Evolutionary conservation across 352 stramenopile genomes (phyloP).

Genomic region (Phytophthora cryptogea): DNA sequence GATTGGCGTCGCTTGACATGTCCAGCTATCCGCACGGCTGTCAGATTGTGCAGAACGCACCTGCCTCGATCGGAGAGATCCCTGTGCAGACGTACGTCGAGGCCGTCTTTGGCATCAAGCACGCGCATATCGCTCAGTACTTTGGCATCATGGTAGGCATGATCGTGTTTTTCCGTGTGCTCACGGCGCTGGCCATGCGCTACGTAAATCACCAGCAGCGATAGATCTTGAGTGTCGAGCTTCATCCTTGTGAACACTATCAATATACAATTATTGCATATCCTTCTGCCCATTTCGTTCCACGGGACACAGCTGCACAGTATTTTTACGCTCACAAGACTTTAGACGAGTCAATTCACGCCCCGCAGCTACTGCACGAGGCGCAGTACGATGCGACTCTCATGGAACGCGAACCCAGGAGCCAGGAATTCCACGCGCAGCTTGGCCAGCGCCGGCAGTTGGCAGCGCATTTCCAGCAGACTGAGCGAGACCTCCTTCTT

Average conservation of each 20-base stretch:
- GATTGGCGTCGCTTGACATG: constrained; percentile 17
- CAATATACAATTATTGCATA: constrained; percentile 12
- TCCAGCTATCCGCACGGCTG: constrained; percentile 33
- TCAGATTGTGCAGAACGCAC: constrained; percentile 39
- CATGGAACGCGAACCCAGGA: constrained; percentile 47
- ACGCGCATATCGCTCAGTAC: constrained; percentile 38
- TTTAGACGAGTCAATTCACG: too few species aligned
- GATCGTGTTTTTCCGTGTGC: constrained; percentile 45
- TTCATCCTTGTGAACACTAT: background rate
- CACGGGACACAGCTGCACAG: background rate
- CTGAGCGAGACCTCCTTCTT: constrained; percentile 50
- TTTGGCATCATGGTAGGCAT: constrained; percentile 38
- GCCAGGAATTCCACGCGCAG: constrained; percentile 49
- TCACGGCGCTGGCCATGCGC: constrained; percentile 42
- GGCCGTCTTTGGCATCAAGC: constrained; percentile 45
- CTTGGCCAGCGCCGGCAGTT: constrained; percentile 37
- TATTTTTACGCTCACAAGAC: background rate
- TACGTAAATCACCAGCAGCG: constrained; percentile 51
- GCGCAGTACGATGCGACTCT: constrained; percentile 44
- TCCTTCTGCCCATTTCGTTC: background rate
- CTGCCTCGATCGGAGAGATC: constrained; percentile 25
- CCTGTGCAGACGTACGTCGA: constrained; percentile 48
- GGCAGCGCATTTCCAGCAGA: constrained; percentile 39
- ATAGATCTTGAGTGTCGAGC: constrained; percentile 4
- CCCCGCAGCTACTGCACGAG: constrained; percentile 26